These are phyloP conservation scores for Venturia nashicola DNA, from an alignment of 2,329 filamentous ascomycete species.

Conservation along the genomic window DNA sequence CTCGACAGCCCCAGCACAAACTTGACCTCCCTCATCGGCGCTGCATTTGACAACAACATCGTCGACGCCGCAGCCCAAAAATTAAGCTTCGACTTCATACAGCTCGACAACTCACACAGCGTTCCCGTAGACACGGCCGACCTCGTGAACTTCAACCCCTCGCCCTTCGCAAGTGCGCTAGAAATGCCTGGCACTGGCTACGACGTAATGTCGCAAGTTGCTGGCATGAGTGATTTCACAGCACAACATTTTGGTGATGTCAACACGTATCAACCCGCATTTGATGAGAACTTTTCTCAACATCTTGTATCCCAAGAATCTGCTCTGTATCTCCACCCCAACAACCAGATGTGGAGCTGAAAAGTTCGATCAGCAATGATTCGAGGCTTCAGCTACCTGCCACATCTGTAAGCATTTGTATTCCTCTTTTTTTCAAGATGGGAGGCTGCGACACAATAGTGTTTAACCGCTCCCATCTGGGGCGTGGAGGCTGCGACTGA, in stretches of 20 bases:
- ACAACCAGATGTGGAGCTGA: neutral
- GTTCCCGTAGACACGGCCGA: neutral
- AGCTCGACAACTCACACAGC: neutral
- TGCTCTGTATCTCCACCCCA: neutral
- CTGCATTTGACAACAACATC: neutral
- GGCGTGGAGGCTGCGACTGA: neutral
- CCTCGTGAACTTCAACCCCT: neutral
- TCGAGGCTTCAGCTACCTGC: neutral
- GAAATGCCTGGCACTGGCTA: neutral
- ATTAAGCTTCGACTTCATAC: neutral
- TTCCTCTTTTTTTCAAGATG: neutral
- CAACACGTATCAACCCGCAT: neutral
- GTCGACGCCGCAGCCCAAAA: neutral
- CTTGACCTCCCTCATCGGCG: neutral
- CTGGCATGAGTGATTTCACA: conserved; percentile 1
- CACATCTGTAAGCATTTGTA: neutral
- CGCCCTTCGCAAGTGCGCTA: neutral
- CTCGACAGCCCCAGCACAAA: neutral
- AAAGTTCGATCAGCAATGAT: neutral
- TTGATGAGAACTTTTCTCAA: conserved; percentile 1
- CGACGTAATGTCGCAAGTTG: neutral
- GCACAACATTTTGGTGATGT: neutral
- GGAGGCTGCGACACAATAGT: neutral
- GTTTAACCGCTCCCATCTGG: neutral
- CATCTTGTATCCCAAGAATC: neutral